Evolutionary conservation across 192 early-diverging fungal species (phyloP).

Genomic region (Coemansia guatemalensis): DNA sequence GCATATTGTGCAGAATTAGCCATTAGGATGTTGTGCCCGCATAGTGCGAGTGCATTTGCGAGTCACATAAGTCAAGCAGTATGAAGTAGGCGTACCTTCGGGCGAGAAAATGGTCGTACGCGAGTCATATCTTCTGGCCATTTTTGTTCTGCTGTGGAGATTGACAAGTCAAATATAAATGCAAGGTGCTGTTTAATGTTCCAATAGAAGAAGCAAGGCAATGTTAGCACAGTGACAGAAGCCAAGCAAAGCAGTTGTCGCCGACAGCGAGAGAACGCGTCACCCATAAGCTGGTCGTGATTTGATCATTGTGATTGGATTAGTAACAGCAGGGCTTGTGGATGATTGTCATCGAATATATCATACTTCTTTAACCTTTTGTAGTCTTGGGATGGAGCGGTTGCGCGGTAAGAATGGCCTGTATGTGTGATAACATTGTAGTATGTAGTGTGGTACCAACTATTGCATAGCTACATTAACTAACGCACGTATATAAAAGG

Average conservation of each 20-base stretch:
- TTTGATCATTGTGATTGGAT: conserved; percentile 13
- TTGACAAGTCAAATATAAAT: conserved; percentile 7
- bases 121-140: conserved; percentile 97
- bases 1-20: not conserved
- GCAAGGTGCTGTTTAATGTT: conserved; percentile 6
- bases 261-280: conserved; percentile 14
- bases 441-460: not conserved
- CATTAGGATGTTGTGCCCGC: not conserved
- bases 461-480: not conserved
- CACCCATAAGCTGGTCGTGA: conserved; percentile 17
- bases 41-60: not conserved
- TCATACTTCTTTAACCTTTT: not conserved
- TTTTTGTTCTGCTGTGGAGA: conserved; percentile 35
- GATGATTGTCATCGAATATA: not conserved
- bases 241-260: not conserved
- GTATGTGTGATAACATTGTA: conserved; percentile 9
- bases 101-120: conserved; percentile 99
- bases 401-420: conserved; percentile 2
- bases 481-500: not conserved
- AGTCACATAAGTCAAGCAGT: not conserved
- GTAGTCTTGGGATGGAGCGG: conserved; percentile 4
- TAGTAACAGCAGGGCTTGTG: not conserved
- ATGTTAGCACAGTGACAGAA: not conserved
- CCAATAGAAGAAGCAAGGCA: not conserved
- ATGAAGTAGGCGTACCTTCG: conserved; percentile 67